Base-by-base conservation (phyloP, 768 basidiomycete species). In the Leucocoprinus leucothites region DNA sequence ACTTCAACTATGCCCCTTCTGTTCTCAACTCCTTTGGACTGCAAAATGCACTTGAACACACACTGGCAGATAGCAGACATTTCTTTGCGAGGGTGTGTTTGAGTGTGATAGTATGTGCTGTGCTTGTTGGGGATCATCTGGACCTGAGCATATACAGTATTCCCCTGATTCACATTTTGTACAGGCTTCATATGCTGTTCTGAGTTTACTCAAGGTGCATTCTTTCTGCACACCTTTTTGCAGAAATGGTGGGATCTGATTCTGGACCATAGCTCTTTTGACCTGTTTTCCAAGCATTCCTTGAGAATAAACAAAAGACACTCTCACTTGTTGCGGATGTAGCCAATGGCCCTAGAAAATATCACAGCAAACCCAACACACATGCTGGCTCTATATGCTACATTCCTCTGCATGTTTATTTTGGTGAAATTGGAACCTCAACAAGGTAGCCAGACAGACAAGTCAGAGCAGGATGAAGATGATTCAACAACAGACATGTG, bases 11-110 rank as follows among this genome's bases (percentile, higher is more conserved):
- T 63, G 83, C 87, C 22, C 82, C 84, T 71, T 81, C 98, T 48
- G 91, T 97, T 35, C 74, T 98, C 56, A 94, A 97, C 66, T 96
- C 95, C 1, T 99, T 99, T 63, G 96, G 96, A 9, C 79, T 99
- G 42, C 95, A 99, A 69, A 91, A 96, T 64, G 93, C 96, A n/a
- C 72, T 98, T 53, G 95, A 96, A 69, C 80, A 82, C n/a, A 77
- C 82, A 3, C 71, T 80, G 0, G 69, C 89, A 40, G 84, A 94
- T 64, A 85, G 90, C 40, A 85, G 85, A 0, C 86, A 94, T 71
- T 94, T 94, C 73, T 93, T 94, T 64, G 81, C 84, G 13, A 82
- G 89, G 31, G 88, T 87, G 57, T 84, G 93, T 67, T 77, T 81
- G 3, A 79, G 82, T 8, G 91, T 92, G 2, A 84, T 81, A 22